A percentile compares a stretch with the other conserved stretches of the same genome.
Evolutionary conservation across 768 basidiomycete species (phyloP).

Genomic region (Heimioporus sp.): DNA sequence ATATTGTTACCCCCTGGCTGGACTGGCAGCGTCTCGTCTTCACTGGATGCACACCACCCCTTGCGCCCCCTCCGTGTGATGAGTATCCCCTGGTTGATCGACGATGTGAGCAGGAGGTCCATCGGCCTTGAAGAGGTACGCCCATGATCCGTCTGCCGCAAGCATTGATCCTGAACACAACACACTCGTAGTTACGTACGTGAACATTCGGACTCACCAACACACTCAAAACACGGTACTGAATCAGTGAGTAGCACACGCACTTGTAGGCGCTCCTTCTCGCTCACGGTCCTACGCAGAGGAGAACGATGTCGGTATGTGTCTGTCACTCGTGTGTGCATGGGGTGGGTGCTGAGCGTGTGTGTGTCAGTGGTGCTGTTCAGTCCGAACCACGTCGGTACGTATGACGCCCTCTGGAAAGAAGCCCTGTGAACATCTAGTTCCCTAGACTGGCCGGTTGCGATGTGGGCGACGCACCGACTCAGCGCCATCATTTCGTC

Average conservation of each 20-base stretch:
- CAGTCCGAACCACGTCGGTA: slow-evolving; percentile 64
- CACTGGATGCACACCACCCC: slow-evolving; percentile 40
- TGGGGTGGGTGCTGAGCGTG: slow-evolving; percentile 6
- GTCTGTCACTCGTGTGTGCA: background rate
- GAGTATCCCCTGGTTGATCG: slow-evolving; percentile 54
- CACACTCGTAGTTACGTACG: slow-evolving; percentile 31
- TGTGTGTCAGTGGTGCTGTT: slow-evolving; percentile 54
- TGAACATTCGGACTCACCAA: slow-evolving; percentile 56
- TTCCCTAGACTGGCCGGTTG: slow-evolving; percentile 50
- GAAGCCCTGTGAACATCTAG: background rate
- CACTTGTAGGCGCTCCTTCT: background rate
- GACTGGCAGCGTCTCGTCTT: too few relatives aligned
- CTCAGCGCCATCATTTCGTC: slow-evolving; percentile 60
- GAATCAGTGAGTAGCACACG: slow-evolving; percentile 35
- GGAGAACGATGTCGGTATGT: slow-evolving; percentile 53
- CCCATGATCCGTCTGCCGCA: background rate
- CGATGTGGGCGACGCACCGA: slow-evolving; percentile 59
- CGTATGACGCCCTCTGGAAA: slow-evolving; percentile 8
- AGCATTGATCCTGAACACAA: background rate
- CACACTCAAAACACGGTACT: slow-evolving; percentile 45
- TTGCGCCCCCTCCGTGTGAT: slow-evolving; percentile 44
- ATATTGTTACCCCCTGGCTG: too few relatives aligned
- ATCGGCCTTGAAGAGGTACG: slow-evolving; percentile 49
- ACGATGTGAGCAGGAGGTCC: slow-evolving; percentile 49
- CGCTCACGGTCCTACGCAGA: slow-evolving; percentile 27